Percentiles rank a stretch among this genome's conserved stretches.
phyloP scores from a whole-genome alignment of 2,329 filamentous ascomycete species.

The Trichoderma atrobrunneum region DNA sequence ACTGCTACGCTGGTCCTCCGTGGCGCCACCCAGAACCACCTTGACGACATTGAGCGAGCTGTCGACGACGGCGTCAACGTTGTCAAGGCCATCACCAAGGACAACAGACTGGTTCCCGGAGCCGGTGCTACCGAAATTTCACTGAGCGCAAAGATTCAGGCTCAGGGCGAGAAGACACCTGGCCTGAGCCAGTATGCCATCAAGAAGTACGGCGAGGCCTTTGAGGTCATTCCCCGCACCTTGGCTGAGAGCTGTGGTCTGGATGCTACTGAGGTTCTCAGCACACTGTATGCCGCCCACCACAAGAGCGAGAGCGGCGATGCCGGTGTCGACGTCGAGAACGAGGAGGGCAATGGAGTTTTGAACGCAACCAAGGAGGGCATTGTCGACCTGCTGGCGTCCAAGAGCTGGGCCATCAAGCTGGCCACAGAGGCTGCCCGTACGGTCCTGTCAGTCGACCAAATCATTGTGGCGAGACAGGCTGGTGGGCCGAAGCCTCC shows the following conservation, averaged over 20 bases:
- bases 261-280: slow-evolving; percentile 95
- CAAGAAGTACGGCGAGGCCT: slow-evolving; percentile 94
- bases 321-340: slow-evolving; percentile 86
- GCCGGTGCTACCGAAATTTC: slow-evolving; percentile 94
- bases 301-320: slow-evolving; percentile 84
- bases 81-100: slow-evolving; percentile 95
- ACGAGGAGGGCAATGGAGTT: slow-evolving; percentile 74
- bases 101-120: slow-evolving; percentile 85
- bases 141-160: slow-evolving; percentile 86
- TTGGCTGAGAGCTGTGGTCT: slow-evolving; percentile 93
- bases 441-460: slow-evolving; percentile 93
- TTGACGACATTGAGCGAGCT: slow-evolving; percentile 94
- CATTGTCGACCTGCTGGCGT: slow-evolving; percentile 86
- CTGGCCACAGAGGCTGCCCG: slow-evolving; percentile 91
- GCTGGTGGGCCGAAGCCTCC: slow-evolving; percentile 97
- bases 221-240: slow-evolving; percentile 92
- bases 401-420: slow-evolving; percentile 96
- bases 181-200: slow-evolving; percentile 95
- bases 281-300: slow-evolving; percentile 88
- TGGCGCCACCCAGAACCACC: slow-evolving; percentile 95
- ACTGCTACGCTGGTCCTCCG: slow-evolving; percentile 93
- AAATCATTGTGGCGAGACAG: slow-evolving; percentile 97
- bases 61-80: slow-evolving; percentile 98
- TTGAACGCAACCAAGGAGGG: slow-evolving; percentile 83
- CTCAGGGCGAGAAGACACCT: slow-evolving; percentile 86